Percentiles rank a stretch among this genome's conserved stretches.
phyloP scores from a whole-genome alignment of 495 filamentous ascomycete species.

The Neurospora sp. region DNA sequence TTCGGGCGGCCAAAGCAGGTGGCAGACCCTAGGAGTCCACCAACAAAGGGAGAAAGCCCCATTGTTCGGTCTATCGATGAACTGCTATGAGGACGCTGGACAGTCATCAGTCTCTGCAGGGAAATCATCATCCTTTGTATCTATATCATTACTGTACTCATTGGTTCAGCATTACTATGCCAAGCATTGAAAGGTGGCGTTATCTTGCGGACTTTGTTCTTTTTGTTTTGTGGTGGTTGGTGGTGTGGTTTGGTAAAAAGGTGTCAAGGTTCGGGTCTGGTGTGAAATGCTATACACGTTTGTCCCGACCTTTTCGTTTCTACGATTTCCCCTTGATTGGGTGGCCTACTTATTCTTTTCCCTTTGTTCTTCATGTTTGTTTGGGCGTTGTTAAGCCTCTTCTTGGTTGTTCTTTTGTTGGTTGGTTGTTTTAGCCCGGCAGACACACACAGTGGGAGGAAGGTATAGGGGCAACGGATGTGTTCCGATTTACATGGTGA shows the following conservation, averaged over 20 bases:
- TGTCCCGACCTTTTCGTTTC: background rate
- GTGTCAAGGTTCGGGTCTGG: background rate
- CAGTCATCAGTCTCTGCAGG: background rate
- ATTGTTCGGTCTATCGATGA: slow-evolving; percentile 58
- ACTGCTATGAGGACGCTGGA: slow-evolving; percentile 27
- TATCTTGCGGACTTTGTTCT: background rate
- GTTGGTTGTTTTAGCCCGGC: background rate
- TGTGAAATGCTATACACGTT: background rate
- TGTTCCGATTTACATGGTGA: background rate
- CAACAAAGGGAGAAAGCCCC: slow-evolving; percentile 52
- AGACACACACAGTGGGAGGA: background rate
- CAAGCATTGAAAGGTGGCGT: background rate
- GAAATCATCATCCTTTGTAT: background rate
- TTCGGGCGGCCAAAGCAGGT: slow-evolving; percentile 33
- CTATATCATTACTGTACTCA: slow-evolving; percentile 1
- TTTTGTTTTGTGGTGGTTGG: background rate
- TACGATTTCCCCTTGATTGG: background rate
- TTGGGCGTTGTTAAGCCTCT: background rate
- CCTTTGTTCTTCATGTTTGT: background rate
- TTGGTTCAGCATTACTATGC: background rate
- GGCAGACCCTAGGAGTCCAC: slow-evolving; percentile 55
- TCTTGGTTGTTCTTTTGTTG: background rate
- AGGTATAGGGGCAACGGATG: background rate
- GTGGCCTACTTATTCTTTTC: background rate
- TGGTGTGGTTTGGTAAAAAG: background rate